Conservation (phyloP, 371 early-diverging fungal genomes). For the Syncephalastrum sp. region DNA sequence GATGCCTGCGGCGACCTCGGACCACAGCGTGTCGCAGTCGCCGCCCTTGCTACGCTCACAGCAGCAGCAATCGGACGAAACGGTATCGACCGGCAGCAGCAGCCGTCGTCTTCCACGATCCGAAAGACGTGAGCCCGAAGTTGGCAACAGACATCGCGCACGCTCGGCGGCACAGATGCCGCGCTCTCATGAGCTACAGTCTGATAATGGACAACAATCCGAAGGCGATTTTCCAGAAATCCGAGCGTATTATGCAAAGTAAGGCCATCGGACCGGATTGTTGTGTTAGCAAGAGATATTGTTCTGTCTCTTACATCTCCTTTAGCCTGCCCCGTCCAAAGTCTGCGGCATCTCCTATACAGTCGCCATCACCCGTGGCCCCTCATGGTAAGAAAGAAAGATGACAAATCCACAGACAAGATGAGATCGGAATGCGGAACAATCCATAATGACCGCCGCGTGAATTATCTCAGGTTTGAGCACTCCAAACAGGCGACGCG, state of each 20-base stretch:
- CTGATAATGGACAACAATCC: constrained; percentile 2
- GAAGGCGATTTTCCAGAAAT: constrained; percentile 37
- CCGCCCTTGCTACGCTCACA: too few species aligned
- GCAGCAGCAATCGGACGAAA: too few species aligned
- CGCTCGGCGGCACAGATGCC: too few species aligned
- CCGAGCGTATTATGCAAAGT: constrained; percentile 45
- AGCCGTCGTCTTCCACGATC: too few species aligned
- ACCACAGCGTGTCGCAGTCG: too few species aligned
- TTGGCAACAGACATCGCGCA: too few species aligned
- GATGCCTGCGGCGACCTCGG: too few species aligned
- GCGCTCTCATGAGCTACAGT: too few species aligned
- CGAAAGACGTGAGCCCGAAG: too few species aligned
- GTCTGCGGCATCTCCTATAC: background rate
- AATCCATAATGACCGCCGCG: too few species aligned
- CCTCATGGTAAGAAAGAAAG: background rate
- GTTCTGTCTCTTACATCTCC: background rate
- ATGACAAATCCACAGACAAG: background rate
- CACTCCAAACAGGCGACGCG: constrained; percentile 4
- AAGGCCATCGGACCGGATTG: constrained; percentile 7
- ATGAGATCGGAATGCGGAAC: too few species aligned
- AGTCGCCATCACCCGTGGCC: constrained; percentile 1
- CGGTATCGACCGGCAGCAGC: too few species aligned
- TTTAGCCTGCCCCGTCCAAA: constrained; percentile 9
- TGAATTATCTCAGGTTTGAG: background rate
- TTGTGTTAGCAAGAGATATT: background rate